Percentiles rank a stretch among this genome's conserved stretches.
Conservation (phyloP, 495 filamentous ascomycete species). For the Coniosporium apollinis region DNA sequence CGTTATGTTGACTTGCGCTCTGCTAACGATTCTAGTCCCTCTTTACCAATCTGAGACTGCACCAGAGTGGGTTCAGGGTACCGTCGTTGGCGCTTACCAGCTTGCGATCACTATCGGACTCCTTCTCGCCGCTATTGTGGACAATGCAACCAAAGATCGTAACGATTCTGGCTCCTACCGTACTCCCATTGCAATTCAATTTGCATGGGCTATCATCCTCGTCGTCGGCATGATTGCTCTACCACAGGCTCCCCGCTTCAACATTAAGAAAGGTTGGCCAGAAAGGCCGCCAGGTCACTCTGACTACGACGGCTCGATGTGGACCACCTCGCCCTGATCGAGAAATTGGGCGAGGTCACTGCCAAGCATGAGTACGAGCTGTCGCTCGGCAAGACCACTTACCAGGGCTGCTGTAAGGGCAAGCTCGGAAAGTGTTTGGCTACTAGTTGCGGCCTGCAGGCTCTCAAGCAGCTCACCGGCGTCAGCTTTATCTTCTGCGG, state of each 20-base stretch:
- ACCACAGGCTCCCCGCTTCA: slow-evolving; percentile 6
- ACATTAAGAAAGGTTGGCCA: background rate
- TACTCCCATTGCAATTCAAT: slow-evolving; percentile 26
- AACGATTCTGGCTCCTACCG: slow-evolving; percentile 25
- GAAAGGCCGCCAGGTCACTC: slow-evolving; percentile 32
- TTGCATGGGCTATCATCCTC: slow-evolving; percentile 21
- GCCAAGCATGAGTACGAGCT: slow-evolving; percentile 50
- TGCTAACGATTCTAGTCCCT: slow-evolving; percentile 2
- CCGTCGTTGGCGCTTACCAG: slow-evolving; percentile 5
- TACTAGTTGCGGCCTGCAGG: slow-evolving; percentile 60
- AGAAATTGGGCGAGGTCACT: slow-evolving; percentile 52
- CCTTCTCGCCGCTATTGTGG: slow-evolving; percentile 21
- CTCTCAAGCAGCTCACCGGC: slow-evolving; percentile 55
- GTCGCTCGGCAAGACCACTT: slow-evolving; percentile 48
- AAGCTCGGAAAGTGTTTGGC: slow-evolving; percentile 27
- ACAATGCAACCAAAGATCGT: slow-evolving; percentile 21
- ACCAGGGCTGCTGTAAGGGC: slow-evolving; percentile 31
- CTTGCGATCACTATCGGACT: slow-evolving; percentile 7
- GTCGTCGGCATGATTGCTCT: slow-evolving; percentile 8
- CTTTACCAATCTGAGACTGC: slow-evolving; percentile 6
- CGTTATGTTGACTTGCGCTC: background rate
- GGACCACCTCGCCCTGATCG: slow-evolving; percentile 43
- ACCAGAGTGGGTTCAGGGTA: slow-evolving; percentile 2
- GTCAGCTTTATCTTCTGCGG: slow-evolving; percentile 77
- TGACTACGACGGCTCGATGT: slow-evolving; percentile 31